These are phyloP conservation scores for Puccinia coronata DNA, from an alignment of 1,284 basidiomycete genomes.

Conservation along the genomic window DNA sequence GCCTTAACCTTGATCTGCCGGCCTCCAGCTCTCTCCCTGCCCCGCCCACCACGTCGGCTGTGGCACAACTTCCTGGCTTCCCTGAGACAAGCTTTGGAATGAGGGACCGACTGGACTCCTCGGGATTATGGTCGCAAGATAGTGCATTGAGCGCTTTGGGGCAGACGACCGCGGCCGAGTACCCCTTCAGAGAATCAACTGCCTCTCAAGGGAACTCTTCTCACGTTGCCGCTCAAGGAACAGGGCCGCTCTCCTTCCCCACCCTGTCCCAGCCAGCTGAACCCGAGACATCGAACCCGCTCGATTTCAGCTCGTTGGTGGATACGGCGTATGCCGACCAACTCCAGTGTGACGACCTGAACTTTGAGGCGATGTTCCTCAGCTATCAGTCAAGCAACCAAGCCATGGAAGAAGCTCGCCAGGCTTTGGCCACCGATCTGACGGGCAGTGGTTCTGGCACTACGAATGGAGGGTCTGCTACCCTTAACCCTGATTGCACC, in stretches of 20 bases:
- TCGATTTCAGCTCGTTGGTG: constrained; percentile 11
- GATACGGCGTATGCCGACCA: background rate
- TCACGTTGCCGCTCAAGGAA: background rate
- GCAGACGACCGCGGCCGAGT: background rate
- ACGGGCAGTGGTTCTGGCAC: background rate
- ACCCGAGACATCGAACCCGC: background rate
- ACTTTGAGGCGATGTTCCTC: constrained; percentile 28
- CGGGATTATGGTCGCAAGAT: constrained; percentile 5
- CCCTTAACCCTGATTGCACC: background rate
- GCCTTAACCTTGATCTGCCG: background rate
- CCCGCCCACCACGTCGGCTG: background rate
- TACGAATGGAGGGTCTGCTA: background rate
- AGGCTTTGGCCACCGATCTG: background rate
- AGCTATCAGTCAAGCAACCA: background rate
- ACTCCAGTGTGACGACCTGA: background rate
- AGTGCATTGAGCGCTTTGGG: background rate
- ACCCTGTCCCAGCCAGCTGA: background rate
- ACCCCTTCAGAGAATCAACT: background rate
- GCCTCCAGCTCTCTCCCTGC: background rate
- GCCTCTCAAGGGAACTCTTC: background rate
- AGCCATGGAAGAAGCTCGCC: background rate
- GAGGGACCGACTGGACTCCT: background rate
- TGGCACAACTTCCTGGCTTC: background rate
- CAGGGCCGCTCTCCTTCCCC: background rate
- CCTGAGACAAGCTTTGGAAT: background rate